Base-by-base conservation (phyloP, 352 stramenopile species). In the Phytophthora gonapodyides region DNA sequence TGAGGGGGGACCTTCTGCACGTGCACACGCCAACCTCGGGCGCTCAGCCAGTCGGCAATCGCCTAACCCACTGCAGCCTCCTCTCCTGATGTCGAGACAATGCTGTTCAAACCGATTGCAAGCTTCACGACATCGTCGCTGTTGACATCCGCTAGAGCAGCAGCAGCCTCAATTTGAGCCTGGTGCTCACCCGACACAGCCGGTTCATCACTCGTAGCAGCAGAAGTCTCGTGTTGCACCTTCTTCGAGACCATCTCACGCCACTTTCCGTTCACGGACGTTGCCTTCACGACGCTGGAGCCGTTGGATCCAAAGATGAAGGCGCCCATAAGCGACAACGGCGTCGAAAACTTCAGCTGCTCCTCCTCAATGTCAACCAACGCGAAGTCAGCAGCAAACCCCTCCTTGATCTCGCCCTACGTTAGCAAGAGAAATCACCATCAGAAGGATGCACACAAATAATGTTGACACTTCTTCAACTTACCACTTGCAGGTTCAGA, bases 291-390 rank as follows among this genome's bases (percentile, higher is more conserved):
- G 1, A 91, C 80, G 43, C 73, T 89, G 3, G 73, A 84, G 27
- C 80, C 82, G 46, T 89, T 91, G 0, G 80, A 74, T 42, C 82
- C 82, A 47, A 91, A 91, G 17, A 91, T 75, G 47, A 91, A 89
- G 2, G 82, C 72, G 2, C 76, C 82, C 67, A 91, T 76, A 5
- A 89, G 67, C 10, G 80, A 89, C 11, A 75, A 57, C 11, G 78
- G 59, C 1, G 69, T 82, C 1, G 76, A 62, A 30, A 91, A 88
- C 61, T 87, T 88, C 19, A 91, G 70, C 45, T 91, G 80, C 53
- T 91, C 80, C 41, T 91, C 82, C 30, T 76, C 65, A 8, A 89
- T 76, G 40, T 91, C 82, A 15, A 91, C 57, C 13, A 91, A 61
- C 21, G 82, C 78, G 57, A 91, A 91, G 52, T 91, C 82, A n/a